Conservation (phyloP, 106 monocot species). For the Allium fistulosum region DNA sequence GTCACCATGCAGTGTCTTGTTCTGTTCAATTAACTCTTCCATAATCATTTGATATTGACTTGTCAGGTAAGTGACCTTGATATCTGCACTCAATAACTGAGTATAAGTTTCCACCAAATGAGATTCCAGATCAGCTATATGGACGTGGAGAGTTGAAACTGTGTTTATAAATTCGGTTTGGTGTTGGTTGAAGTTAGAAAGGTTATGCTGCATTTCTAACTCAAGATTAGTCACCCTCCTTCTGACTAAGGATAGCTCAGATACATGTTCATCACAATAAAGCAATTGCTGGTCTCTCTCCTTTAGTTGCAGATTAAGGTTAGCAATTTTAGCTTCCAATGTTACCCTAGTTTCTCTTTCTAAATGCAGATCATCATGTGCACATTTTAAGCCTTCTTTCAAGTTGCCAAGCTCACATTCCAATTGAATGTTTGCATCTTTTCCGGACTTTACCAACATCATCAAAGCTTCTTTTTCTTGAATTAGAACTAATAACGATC, state of each 20-base stretch:
- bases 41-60: constrained; percentile 24
- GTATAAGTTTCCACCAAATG: constrained; percentile 23
- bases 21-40: constrained; percentile 19
- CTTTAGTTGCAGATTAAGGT: constrained; percentile 48
- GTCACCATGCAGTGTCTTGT: constrained; percentile 13
- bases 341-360: constrained; percentile 31
- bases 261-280: constrained; percentile 42
- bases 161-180: constrained; percentile 18
- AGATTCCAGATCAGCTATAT: constrained; percentile 39
- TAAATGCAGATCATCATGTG: constrained; percentile 23
- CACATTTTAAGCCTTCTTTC: constrained; percentile 25
- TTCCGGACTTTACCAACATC: constrained; percentile 18
- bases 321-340: constrained; percentile 39
- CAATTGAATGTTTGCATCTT: constrained; percentile 27
- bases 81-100: constrained; percentile 34
- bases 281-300: constrained; percentile 41
- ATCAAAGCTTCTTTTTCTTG: constrained; percentile 48
- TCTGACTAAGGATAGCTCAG: constrained; percentile 38
- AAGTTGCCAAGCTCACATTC: constrained; percentile 48
- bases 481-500: constrained; percentile 24
- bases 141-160: constrained; percentile 22
- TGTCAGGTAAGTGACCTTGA: constrained; percentile 47
- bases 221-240: constrained; percentile 43
- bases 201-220: constrained; percentile 29
- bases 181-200: constrained; percentile 29